Evolutionary conservation across 73 alveolate species (phyloP), one percentile per base, ranked within the genome.

Genomic region (Paramecium octaurelia): DNA sequence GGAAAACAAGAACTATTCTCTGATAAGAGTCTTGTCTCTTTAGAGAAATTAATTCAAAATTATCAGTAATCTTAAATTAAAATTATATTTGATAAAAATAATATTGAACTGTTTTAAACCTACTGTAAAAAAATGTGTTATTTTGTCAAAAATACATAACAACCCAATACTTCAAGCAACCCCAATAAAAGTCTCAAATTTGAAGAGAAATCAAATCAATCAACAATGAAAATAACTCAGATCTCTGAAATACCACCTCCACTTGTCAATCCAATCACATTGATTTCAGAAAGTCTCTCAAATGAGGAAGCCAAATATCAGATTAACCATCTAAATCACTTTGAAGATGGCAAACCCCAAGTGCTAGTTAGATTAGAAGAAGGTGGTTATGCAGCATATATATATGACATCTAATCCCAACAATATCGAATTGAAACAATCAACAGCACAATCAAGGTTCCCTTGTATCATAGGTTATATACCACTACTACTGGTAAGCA

Each of bases 281-380:
- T 44, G 43, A 80, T 80, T 11, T 21, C 91, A 2, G 91, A 80
- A 3, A 46, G 23, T 10, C 57, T 80, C 9, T 44, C 75, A 11
- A 35, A 80, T 48, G 46, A 80, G 9, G 64, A 40, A 35, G 34
- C 16, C 11, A 18, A 80, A 24, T 80, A 18, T 4, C n/a, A 23
- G 20, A 44, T 80, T 4, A 42, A 42, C 21, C n/a, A 24, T 48
- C 12, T 20, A 44, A 46, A 80, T 80, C 91, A 80, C 24, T 80
- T 80, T 80, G 71, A 40, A 38, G 48, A 40, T 43, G 91, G 44
- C 10, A 27, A 31, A 14, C 75, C 48, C n/a, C 23, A 40, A 23
- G 75, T 48, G 3, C 10, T 44, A 5, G 75, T 80, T 1, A 80
- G 75, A 80, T 48, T 80, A 48, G 91, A 80, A 42, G 91, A 80